These are phyloP conservation scores for Nepenthes alata DNA, from an alignment of 179 eudicot genomes.

Conservation along the genomic window DNA sequence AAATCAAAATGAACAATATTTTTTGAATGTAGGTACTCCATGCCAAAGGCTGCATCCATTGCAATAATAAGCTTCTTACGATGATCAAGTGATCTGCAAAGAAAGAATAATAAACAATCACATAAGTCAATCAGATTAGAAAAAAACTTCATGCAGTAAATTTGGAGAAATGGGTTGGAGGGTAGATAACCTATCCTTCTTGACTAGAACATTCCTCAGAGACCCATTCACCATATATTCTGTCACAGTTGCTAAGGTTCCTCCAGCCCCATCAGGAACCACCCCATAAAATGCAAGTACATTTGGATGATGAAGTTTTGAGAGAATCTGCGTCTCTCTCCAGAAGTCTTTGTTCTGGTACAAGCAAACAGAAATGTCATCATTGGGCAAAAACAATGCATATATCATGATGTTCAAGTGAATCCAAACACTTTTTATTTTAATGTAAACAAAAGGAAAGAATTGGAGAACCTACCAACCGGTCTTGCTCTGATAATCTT, in stretches of 20 bases:
- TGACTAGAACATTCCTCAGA: constrained; percentile 65
- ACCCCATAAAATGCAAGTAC: constrained; percentile 96
- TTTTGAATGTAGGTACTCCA: constrained; percentile 85
- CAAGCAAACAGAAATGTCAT: not conserved
- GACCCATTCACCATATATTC: constrained; percentile 96
- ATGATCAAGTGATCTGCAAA: constrained; percentile 57
- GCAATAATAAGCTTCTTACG: constrained; percentile 79
- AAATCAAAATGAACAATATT: constrained; percentile 86
- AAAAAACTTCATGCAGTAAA: not conserved
- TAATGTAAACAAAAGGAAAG: too few species aligned
- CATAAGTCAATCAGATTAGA: not conserved
- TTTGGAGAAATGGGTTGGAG: constrained; percentile 1
- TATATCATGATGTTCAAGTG: too few species aligned
- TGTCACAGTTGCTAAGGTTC: constrained; percentile 92
- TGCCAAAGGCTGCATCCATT: constrained; percentile 90
- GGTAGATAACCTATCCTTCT: constrained; percentile 56
- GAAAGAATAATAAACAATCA: constrained; percentile 5
- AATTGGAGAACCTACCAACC: constrained; percentile 45
- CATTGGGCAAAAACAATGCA: not conserved
- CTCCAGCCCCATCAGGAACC: constrained; percentile 89
- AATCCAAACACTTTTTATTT: too few species aligned
- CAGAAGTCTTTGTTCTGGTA: constrained; percentile 76
- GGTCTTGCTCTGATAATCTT: constrained; percentile 82
- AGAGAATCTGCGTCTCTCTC: constrained; percentile 89
- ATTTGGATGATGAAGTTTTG: constrained; percentile 94